Conservation (phyloP, 2,329 filamentous ascomycete species). For the Trichophyton schoenleinii region DNA sequence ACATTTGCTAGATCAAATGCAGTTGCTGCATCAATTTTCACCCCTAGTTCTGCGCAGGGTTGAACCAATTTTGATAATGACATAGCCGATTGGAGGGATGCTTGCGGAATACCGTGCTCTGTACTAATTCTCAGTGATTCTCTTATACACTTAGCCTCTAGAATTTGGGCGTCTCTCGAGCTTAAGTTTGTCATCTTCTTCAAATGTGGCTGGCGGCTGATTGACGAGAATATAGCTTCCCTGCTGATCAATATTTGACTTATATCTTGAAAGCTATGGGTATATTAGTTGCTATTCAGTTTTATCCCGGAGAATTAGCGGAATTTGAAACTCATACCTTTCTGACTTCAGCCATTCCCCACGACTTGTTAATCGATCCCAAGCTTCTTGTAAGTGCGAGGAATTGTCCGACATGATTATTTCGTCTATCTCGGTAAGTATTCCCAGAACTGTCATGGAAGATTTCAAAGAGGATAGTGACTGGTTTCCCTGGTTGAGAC, state of each 20-base stretch:
- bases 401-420: slow-evolving; percentile 50
- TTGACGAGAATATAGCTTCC: slow-evolving; percentile 66
- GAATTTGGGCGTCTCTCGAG: slow-evolving; percentile 51
- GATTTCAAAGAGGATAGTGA: slow-evolving; percentile 38
- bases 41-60: slow-evolving; percentile 54
- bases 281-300: neutral
- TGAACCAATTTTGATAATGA: slow-evolving; percentile 66
- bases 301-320: neutral
- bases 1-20: slow-evolving; percentile 77
- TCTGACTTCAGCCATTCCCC: slow-evolving; percentile 72
- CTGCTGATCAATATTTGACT: slow-evolving; percentile 70
- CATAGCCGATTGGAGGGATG: slow-evolving; percentile 74
- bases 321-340: slow-evolving; percentile 41
- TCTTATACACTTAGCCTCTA: slow-evolving; percentile 67
- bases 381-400: slow-evolving; percentile 48
- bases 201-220: slow-evolving; percentile 58
- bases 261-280: slow-evolving; percentile 46
- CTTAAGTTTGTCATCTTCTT: slow-evolving; percentile 49
- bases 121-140: slow-evolving; percentile 63
- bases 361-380: slow-evolving; percentile 52
- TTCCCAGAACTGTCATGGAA: slow-evolving; percentile 54
- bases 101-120: slow-evolving; percentile 69
- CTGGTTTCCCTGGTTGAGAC: slow-evolving; percentile 25
- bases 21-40: slow-evolving; percentile 64
- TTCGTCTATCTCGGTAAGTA: slow-evolving; percentile 71